These are phyloP conservation scores for Fusarium sp. DNA, from an alignment of 2,329 filamentous ascomycete genomes.

Conservation along the genomic window DNA sequence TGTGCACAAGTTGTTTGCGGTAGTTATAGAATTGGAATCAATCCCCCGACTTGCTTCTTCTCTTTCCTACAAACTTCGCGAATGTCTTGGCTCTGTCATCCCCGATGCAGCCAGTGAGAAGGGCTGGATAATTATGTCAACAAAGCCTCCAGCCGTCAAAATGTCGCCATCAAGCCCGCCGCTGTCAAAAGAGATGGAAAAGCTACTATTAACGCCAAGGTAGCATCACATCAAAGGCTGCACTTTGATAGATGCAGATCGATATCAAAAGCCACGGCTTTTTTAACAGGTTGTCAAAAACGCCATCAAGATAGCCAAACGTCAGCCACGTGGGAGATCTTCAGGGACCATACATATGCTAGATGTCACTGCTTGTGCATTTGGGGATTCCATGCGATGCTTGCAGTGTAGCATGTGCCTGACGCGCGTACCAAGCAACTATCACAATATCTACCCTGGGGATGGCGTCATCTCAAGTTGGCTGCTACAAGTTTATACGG, in stretches of 20 bases:
- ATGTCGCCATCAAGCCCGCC: neutral
- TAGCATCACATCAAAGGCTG: neutral
- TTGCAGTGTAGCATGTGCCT: neutral
- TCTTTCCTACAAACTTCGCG: no score
- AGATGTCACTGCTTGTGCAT: constrained; percentile 12
- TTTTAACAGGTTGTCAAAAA: neutral
- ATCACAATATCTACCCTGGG: neutral
- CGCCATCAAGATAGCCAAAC: neutral
- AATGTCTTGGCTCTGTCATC: neutral
- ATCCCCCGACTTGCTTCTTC: no score
- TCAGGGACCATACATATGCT: constrained; percentile 10
- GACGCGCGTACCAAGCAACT: constrained; percentile 7
- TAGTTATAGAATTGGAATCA: no score
- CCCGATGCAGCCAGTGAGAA: rapidly evolving
- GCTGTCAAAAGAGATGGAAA: neutral
- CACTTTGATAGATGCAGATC: neutral
- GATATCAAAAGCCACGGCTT: neutral
- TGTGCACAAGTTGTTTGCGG: no score
- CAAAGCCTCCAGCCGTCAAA: neutral
- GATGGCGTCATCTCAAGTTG: constrained; percentile 9
- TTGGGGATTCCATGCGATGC: neutral
- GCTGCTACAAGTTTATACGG: neutral
- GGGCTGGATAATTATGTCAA: rapidly evolving
- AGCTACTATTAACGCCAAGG: neutral
- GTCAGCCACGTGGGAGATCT: neutral